Base-by-base conservation (phyloP, 768 basidiomycete species). In the Pulveroboletus sp. region DNA sequence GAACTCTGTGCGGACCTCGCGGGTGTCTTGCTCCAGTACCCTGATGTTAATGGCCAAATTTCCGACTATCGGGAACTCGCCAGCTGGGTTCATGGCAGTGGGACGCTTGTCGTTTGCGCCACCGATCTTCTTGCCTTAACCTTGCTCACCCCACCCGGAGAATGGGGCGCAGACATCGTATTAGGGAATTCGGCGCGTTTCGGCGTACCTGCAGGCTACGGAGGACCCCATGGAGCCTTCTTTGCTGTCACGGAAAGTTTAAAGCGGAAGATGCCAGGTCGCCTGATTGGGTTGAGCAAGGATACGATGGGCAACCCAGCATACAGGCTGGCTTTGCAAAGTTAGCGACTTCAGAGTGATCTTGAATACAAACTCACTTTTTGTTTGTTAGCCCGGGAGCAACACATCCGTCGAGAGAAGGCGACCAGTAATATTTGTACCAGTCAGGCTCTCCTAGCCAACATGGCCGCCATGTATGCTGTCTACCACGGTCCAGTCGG, bases 381-480 rank as follows among this genome's bases (percentile, higher is more conserved):
- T 10, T n/a, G n/a, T n/a, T 41, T 16, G 50, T 47, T 44, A 95
- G 92, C 94, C 50, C 89, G 93, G 23, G 93, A 96, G 66, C 94
- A 95, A 69, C 93, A 96, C 63, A 96, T 97, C 55, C 87, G 95
- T 51, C 88, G 95, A 19, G 95, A 99, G 68, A 97, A 93, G 73
- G 95, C 96, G 0, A 99, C 96, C 5, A 93, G 90, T 63, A 98
- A 98, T 64, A 96, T 99, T 51, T 99, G 96, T 66, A 99, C 96
- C 6, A 91, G 89, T 57, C 94, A 99, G 71, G 96, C 93, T 0
- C 81, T 99, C 16, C 86, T 99, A 23, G 96, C 96, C 17, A 99
- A 99, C 71, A 97, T 97, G 92, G 92, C 96, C 17, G 93, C 94
- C 30, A 97, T 99, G 95, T 93, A 93, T 63, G 93, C 93, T 6